phyloP scores from a whole-genome alignment of 192 early-diverging fungal genomes.

The Chytriomyces sp. region DNA sequence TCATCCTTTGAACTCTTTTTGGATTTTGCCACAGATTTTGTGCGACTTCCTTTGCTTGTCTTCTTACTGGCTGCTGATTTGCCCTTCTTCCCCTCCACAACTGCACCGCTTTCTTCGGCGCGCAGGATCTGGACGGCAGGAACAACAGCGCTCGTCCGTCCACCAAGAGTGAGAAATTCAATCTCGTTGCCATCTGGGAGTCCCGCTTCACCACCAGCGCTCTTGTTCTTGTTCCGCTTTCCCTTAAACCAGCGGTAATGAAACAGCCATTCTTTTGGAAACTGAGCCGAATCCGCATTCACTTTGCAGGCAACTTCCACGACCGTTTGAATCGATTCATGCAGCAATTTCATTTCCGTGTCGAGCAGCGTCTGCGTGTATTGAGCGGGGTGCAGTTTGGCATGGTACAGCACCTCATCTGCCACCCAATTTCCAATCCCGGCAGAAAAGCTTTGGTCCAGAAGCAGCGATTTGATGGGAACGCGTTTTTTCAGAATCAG shows the following conservation, averaged over 20 bases:
- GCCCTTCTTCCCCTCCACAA: background rate
- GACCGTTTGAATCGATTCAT: constrained; percentile 56
- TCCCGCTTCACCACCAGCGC: constrained; percentile 50
- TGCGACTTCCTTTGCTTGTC: background rate
- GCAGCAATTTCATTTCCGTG: constrained; percentile 52
- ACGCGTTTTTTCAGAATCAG: constrained; percentile 45
- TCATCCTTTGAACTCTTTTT: too few relatives aligned
- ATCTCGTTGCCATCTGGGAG: constrained; percentile 66
- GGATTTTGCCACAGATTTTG: too few relatives aligned
- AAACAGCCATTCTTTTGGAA: constrained; percentile 80
- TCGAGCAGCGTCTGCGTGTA: constrained; percentile 52
- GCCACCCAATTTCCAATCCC: constrained; percentile 90
- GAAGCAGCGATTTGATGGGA: constrained; percentile 75
- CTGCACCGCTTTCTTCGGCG: background rate
- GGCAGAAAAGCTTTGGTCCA: constrained; percentile 77
- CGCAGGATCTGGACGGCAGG: constrained; percentile 61
- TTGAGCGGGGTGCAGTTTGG: constrained; percentile 72
- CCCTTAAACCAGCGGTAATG: constrained; percentile 61
- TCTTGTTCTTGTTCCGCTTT: background rate
- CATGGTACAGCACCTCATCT: constrained; percentile 80
- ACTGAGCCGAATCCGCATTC: constrained; percentile 70
- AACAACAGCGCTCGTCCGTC: constrained; percentile 69
- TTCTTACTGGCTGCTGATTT: background rate
- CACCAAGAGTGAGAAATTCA: constrained; percentile 72
- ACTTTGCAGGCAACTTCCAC: constrained; percentile 58